A percentile compares a stretch with the other conserved stretches of the same genome.
Evolutionary conservation across 345 rosid genomes (phyloP).

Genomic region (Citrus reticulata): DNA sequence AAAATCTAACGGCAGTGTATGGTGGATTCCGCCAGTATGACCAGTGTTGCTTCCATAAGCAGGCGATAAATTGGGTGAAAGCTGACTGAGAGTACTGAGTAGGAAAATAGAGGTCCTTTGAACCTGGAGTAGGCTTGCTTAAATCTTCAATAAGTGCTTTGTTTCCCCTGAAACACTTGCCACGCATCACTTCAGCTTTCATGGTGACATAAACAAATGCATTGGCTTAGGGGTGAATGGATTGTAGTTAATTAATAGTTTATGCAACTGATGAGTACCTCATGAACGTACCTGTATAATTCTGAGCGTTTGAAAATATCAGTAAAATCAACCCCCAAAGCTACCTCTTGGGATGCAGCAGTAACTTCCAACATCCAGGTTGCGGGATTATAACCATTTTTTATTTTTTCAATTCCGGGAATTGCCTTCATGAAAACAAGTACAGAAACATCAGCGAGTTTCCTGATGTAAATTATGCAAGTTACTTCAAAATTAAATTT

Average conservation of each 20-base stretch:
- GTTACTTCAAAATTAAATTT: no score
- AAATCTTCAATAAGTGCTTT: conserved; percentile 53
- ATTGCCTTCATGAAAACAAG: conserved; percentile 34
- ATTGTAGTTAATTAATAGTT: not conserved
- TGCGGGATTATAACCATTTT: conserved; percentile 80
- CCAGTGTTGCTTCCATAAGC: conserved; percentile 70
- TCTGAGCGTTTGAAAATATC: conserved; percentile 56
- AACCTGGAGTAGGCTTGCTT: conserved; percentile 52
- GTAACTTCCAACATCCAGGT: conserved; percentile 89
- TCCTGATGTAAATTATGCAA: not conserved
- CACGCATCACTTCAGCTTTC: not conserved
- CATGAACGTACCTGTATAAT: conserved; percentile 39
- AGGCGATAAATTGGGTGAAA: conserved; percentile 52
- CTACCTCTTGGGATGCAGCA: conserved; percentile 48
- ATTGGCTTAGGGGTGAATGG: no score
- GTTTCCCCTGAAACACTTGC: conserved; percentile 51
- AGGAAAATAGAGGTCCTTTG: conserved; percentile 53
- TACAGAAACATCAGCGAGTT: not conserved
- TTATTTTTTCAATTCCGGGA: conserved; percentile 54
- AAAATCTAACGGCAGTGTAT: conserved; percentile 64
- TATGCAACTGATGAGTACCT: not conserved
- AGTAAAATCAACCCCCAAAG: conserved; percentile 60
- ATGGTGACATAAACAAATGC: not conserved
- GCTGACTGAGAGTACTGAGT: conserved; percentile 52
- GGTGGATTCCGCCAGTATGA: conserved; percentile 82